Percentiles rank a stretch among this genome's conserved stretches.
Conservation (phyloP, 1,284 basidiomycete genomes). For the Puccinia novopanici region DNA sequence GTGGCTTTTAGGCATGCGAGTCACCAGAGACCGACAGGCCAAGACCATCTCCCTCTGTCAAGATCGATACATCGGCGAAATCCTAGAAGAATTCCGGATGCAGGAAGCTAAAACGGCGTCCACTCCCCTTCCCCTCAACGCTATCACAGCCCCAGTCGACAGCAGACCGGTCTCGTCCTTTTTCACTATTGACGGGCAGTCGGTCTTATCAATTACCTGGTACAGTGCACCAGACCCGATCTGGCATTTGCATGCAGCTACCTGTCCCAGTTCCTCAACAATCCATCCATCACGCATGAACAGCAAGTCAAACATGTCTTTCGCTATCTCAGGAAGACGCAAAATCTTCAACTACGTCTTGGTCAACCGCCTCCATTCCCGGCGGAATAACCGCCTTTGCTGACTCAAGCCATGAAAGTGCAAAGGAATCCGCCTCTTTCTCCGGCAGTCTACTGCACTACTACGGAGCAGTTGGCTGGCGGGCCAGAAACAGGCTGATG, state of each 20-base stretch:
- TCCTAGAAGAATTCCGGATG: conserved; percentile 28
- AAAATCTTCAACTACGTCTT: no score
- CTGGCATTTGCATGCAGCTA: conserved; percentile 3
- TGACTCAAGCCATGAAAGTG: no score
- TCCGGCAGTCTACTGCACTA: no score
- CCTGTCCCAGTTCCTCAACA: background rate
- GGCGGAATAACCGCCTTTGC: no score
- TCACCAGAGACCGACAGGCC: background rate
- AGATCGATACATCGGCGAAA: conserved; percentile 7
- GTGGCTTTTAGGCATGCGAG: conserved; percentile 16
- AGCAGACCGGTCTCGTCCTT: background rate
- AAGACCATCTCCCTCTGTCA: conserved; percentile 1
- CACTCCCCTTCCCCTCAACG: background rate
- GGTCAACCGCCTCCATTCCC: no score
- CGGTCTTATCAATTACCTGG: no score
- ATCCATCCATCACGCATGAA: background rate
- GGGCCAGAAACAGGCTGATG: no score
- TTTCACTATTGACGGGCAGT: conserved; percentile 9
- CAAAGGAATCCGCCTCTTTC: no score
- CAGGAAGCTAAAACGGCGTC: background rate
- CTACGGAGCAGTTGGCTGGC: no score
- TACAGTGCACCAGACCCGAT: conserved; percentile 24
- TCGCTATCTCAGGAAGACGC: no score
- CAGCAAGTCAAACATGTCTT: no score
- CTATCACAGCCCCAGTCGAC: background rate